Base-by-base conservation (phyloP, 1,284 basidiomycete genomes). In the Naganishia liquefaciens region DNA sequence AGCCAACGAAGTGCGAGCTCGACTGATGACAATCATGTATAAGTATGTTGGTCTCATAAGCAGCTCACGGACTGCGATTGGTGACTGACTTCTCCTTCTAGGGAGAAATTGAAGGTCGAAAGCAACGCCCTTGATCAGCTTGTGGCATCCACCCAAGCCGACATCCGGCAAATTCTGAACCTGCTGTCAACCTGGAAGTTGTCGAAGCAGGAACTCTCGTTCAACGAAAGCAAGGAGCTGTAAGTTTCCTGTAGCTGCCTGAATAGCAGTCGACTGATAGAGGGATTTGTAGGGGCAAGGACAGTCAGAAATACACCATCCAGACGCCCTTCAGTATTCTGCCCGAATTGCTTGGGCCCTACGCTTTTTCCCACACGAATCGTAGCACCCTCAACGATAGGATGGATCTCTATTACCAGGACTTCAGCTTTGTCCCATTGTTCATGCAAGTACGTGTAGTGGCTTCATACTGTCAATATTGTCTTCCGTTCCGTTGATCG, bases 101-200 rank as follows among this genome's bases (percentile, higher is more conserved):
- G 90, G 77, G 93, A 96, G 78, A 91, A 92, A 73, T 84, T 99
- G 84, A 91, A 93, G 79, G 82, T 98, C 33, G 89, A 91, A 0
- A 85, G 87, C 1, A 91, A 91, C 66, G 95, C 95, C 42, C 82
- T 99, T 53, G 95, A 98, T 73, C 90, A 96, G 75, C 88, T 99
- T 30, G 86, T 99, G 67, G 80, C 82, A 10, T 90, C 94, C 6
- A 85, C 93, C 11, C 91, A 96, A 71, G 93, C 92, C 3, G 95
- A 99, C 77, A 95, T 99, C 66, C 89, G 95, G 5, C 92, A 95
- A 74, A 91, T 99, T 5, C 81, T 98, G 70, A 99, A 98, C 76
- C 98, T 99, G 93, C 82, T 99, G 6, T 95, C 94, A 11, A 98
- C 94, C 0, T 99, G 92, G 91, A 92, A 88, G 75, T 80, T 93